Base-by-base conservation (phyloP, 495 filamentous ascomycete genomes). In the Penicillium steckii region DNA sequence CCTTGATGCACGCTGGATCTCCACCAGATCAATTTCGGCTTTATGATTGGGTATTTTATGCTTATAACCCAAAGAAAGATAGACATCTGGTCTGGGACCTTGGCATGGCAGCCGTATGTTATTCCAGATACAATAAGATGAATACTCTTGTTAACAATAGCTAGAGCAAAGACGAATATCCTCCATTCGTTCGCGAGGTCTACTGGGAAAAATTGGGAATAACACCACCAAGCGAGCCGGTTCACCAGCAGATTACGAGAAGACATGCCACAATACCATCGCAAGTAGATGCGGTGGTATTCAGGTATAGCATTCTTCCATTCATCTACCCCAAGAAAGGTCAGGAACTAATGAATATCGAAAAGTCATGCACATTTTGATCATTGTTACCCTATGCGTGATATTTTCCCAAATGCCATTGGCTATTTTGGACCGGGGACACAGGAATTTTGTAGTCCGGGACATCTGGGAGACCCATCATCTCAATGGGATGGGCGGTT, bases 401-500 rank as follows among this genome's bases (percentile, higher is more conserved):
- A 24, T 4, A 26, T 8, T 4, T 48, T 40, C 21, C 30, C 30
- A 25, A 48, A 40, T 27, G 30, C 46, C 19, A 40, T 12, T 10
- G 46, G 10, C 32, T 48, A 38, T 26, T 48, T 48, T 13, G 46
- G 30, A 1, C 33, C 46, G 5, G 30, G 32, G 7, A 40, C 46
- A 40, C 12, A 23, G 4, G 46, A 48, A 12, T 33, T 23, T 17
- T 48, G 46, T 27, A 25, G n/a, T 21, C 46, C 46, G 21, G 46
- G 46, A 3, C 46, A 48, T 18, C 13, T 48, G 10, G n/a, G 24
- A 29, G 13, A 48, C 6, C 30, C 30, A 23, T 8, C 19, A 17
- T 38, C 46, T 8, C 30, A 37, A 32, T 48, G 46, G 46, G 46
- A 48, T 18, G 46, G 46, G 5, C 46, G 46, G 18, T 25, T 48